Evolutionary conservation across 345 rosid species (phyloP).

Genomic region (Alliaria petiolata): DNA sequence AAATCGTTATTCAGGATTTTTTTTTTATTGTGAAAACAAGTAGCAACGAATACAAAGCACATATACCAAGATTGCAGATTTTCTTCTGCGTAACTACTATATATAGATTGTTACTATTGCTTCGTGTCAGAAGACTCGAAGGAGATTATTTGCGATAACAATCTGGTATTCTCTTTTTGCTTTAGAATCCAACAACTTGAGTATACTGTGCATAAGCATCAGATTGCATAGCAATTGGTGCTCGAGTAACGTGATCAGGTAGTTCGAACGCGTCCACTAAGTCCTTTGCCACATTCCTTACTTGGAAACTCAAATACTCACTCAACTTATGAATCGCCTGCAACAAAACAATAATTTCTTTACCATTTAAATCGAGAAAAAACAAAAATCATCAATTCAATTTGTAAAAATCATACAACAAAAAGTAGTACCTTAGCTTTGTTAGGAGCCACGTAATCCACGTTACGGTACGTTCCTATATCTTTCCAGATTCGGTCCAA

Average conservation of each 20-base stretch:
- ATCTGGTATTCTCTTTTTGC: not conserved
- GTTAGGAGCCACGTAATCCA: conserved; percentile 96
- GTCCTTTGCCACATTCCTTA: conserved; percentile 73
- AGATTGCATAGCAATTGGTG: conserved; percentile 93
- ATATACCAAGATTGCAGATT: not conserved
- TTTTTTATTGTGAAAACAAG: not conserved
- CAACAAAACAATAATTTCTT: not conserved
- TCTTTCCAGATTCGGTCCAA: conserved; percentile 92
- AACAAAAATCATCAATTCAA: not conserved
- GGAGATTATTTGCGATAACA: conserved; percentile 12
- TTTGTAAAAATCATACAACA: not conserved
- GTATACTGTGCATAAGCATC: conserved; percentile 93
- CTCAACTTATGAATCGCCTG: conserved; percentile 94
- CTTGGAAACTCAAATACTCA: conserved; percentile 84
- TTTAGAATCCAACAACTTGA: conserved; percentile 70
- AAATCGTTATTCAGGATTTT: not conserved
- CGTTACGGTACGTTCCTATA: conserved; percentile 90
- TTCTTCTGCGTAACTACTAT: not conserved
- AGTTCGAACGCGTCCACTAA: conserved; percentile 81
- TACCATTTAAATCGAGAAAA: not conserved
- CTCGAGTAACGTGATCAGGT: conserved; percentile 76
- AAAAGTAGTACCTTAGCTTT: conserved; percentile 75
- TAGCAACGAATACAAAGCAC: not conserved
- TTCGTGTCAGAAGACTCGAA: not conserved
- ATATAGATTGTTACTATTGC: not conserved